Base-by-base conservation (phyloP, 257 asterid genomes). In the Solanum paucissectum region DNA sequence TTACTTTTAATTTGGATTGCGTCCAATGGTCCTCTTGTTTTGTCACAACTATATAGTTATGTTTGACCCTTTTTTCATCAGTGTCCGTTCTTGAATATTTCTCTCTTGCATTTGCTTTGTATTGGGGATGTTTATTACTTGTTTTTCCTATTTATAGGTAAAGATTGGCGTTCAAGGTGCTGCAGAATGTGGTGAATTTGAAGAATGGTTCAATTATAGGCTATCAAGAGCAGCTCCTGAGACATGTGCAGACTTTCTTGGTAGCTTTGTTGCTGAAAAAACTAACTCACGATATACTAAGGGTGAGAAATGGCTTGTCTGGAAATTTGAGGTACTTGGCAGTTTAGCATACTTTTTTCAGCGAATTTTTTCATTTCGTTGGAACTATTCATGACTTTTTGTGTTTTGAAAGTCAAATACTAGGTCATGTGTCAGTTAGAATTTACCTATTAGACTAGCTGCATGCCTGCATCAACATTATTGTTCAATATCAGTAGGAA, bases 291-390 rank as follows among this genome's bases (percentile, higher is more conserved):
- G 90, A 52, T 95, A 89, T 42, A 91, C 91, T 10, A 97, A 97
- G 98, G 98, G 98, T 86, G 98, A 97, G 98, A 97, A 97, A 94
- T 97, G 99, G 99, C 99, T 97, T 40, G 98, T 95, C 84, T 97
- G 98, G 98, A 95, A 94, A 90, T 95, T 95, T 69, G 99, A 97
- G 98, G 98, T 96, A 93, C 92, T 91, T 88, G 18, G 5, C 85
- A 33, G 33, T 81, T 44, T 46, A 44, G 9, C 7, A n/a, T 44
- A 79, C 27, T 46, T 79, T 40, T 44, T 2, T 16, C 5, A 8
- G 16, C 16, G 4, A 27, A 0, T 4, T 13, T 42, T 44, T 52
- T 79, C 76, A 32, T 44, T 27, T 79, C 16, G 5, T 27, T 16
- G n/a, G 13, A 79, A 44, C 18, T 44, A 44, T 44, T 5, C 62